These are phyloP conservation scores for Paraglomus occultum DNA, from an alignment of 192 early-diverging fungal genomes.

Conservation along the genomic window DNA sequence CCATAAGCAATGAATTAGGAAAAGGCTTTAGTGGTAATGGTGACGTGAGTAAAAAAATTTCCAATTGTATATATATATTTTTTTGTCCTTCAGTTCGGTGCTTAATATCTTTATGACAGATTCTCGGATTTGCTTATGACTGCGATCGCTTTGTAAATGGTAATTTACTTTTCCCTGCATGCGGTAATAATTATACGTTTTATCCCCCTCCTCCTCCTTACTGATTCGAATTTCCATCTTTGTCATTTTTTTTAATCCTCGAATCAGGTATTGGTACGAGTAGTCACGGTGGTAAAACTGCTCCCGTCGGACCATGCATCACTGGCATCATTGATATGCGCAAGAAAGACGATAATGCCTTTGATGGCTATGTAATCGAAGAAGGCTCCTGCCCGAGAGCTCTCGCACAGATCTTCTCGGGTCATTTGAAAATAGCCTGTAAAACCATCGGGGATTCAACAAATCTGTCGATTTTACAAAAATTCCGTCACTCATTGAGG, in stretches of 20 bases:
- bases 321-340: conserved; percentile 48
- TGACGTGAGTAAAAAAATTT: conserved; percentile 41
- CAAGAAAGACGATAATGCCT: conserved; percentile 32
- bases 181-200: too few species aligned
- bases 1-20: conserved; percentile 37
- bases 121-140: conserved; percentile 25
- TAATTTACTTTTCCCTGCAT: not conserved
- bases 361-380: conserved; percentile 48
- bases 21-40: conserved; percentile 48
- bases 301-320: conserved; percentile 41
- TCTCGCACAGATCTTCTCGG: conserved; percentile 20
- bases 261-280: conserved; percentile 39
- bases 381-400: conserved; percentile 42
- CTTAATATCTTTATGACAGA: conserved; percentile 2
- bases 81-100: not conserved
- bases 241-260: conserved; percentile 21
- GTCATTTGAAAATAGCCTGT: conserved; percentile 26
- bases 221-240: not conserved
- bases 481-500: conserved; percentile 30
- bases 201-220: too few species aligned
- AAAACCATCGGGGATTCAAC: conserved; percentile 21
- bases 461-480: conserved; percentile 32
- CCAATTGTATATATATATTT: not conserved
- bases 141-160: not conserved
- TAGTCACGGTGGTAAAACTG: conserved; percentile 30